Percentiles rank a stretch among this genome's conserved stretches.
Conservation (phyloP, 495 filamentous ascomycete species). For the Penicillium atrosanguineum region DNA sequence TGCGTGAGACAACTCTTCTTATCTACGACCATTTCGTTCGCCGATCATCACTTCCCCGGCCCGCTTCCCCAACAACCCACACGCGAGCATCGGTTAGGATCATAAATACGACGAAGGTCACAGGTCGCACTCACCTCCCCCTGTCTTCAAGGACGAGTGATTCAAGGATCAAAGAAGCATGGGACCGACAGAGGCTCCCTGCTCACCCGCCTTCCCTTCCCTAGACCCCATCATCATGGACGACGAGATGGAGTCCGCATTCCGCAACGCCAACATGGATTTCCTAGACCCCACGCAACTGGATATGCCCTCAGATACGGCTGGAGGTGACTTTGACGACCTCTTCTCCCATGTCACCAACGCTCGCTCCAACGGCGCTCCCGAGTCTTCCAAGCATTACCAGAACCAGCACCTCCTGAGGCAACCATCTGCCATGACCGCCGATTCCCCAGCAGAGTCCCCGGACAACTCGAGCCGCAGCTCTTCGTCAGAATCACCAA, state of each 20-base stretch:
- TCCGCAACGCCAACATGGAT: conserved; percentile 42
- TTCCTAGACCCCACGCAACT: conserved; percentile 40
- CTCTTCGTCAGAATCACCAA: conserved; percentile 44
- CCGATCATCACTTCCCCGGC: conserved; percentile 3
- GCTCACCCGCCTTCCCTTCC: conserved; percentile 41
- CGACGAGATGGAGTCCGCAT: conserved; percentile 46
- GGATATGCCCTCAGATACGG: conserved; percentile 35
- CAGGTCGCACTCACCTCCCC: conserved; percentile 9
- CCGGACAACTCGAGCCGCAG: conserved; percentile 43
- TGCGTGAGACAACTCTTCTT: conserved; percentile 2
- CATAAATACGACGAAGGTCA: conserved; percentile 5
- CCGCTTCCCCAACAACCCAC: conserved; percentile 7
- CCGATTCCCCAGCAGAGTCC: conserved; percentile 46
- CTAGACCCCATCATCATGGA: conserved; percentile 48
- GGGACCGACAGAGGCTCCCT: conserved; percentile 38
- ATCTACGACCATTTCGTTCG: background rate
- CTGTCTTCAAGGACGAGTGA: conserved; percentile 3
- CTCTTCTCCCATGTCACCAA: conserved; percentile 36
- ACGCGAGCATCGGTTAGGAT: conserved; percentile 14
- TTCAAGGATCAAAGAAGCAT: conserved; percentile 27
- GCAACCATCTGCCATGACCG: conserved; percentile 29
- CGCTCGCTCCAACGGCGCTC: conserved; percentile 26
- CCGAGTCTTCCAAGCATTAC: conserved; percentile 32
- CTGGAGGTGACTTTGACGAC: conserved; percentile 46
- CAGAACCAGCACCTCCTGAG: conserved; percentile 37